phyloP scores from a whole-genome alignment of 2,329 filamentous ascomycete species.

The Parafenestella ontariensis region DNA sequence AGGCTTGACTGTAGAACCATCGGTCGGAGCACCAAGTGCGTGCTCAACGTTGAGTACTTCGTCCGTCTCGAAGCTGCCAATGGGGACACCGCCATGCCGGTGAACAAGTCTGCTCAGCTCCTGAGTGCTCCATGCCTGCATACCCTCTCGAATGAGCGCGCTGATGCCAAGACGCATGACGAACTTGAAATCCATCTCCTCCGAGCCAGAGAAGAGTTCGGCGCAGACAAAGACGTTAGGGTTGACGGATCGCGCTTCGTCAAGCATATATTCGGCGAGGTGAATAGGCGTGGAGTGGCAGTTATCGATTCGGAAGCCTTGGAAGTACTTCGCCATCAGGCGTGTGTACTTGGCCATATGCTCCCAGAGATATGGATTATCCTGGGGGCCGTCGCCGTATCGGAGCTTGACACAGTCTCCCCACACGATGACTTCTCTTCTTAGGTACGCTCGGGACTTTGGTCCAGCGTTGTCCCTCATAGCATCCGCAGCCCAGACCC shows the following conservation, averaged over 20 bases:
- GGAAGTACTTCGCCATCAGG: slow-evolving; percentile 92
- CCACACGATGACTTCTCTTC: slow-evolving; percentile 96
- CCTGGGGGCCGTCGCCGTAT: slow-evolving; percentile 79
- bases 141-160: slow-evolving; percentile 92
- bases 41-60: slow-evolving; percentile 72
- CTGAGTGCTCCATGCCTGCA: slow-evolving; percentile 96
- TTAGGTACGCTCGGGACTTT: slow-evolving; percentile 89
- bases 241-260: slow-evolving; percentile 86
- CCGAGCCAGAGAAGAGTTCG: slow-evolving; percentile 93
- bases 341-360: slow-evolving; percentile 94
- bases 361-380: slow-evolving; percentile 94
- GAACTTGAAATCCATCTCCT: slow-evolving; percentile 95
- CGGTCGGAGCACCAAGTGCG: slow-evolving; percentile 32
- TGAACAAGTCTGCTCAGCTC: slow-evolving; percentile 94
- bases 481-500: slow-evolving; percentile 98
- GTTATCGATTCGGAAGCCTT: slow-evolving; percentile 96
- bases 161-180: slow-evolving; percentile 91
- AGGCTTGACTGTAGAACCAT: slow-evolving; percentile 26
- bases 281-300: slow-evolving; percentile 95
- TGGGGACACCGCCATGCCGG: slow-evolving; percentile 88
- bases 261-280: slow-evolving; percentile 92
- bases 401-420: slow-evolving; percentile 97
- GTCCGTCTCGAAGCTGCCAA: slow-evolving; percentile 96
- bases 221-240: slow-evolving; percentile 91
- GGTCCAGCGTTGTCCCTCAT: slow-evolving; percentile 92